Percentiles rank a stretch among this genome's conserved stretches.
Evolutionary conservation across 441 rosid genomes (phyloP).

Genomic region (Pelargonium fulgidum): DNA sequence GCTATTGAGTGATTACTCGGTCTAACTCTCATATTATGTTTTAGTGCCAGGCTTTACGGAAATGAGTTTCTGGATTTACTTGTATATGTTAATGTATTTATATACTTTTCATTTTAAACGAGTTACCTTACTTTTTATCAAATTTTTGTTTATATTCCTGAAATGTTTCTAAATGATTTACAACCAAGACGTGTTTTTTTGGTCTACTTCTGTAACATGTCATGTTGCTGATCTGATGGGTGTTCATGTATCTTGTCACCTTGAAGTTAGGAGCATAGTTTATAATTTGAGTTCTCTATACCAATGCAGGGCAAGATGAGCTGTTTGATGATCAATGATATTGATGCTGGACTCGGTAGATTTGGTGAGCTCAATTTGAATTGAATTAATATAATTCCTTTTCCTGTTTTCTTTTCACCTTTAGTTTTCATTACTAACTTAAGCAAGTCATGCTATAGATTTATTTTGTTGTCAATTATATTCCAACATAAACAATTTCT

Average conservation of each 20-base stretch:
- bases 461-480: slow-evolving; percentile 3
- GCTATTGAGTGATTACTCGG: not conserved
- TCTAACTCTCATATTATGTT: not conserved
- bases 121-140: not conserved
- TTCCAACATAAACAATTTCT: slow-evolving; percentile 13
- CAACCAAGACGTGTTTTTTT: not conserved
- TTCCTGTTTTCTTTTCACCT: not conserved
- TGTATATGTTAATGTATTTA: not conserved
- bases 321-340: slow-evolving; percentile 90
- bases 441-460: not conserved
- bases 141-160: not conserved
- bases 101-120: not conserved
- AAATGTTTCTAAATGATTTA: not conserved
- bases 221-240: slow-evolving; percentile 3
- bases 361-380: slow-evolving; percentile 53
- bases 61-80: not conserved
- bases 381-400: not conserved
- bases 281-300: slow-evolving; percentile 17
- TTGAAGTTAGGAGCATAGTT: slow-evolving; percentile 12
- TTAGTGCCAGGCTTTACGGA: not conserved
- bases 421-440: slow-evolving; percentile 6
- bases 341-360: slow-evolving; percentile 97
- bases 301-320: slow-evolving; percentile 88
- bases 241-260: slow-evolving; percentile 11
- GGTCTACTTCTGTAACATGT: not conserved